Percentiles rank a stretch among this genome's conserved stretches.
These are phyloP conservation scores for Stropharia rugosoannulata DNA, from an alignment of 768 basidiomycete species.

Conservation along the genomic window DNA sequence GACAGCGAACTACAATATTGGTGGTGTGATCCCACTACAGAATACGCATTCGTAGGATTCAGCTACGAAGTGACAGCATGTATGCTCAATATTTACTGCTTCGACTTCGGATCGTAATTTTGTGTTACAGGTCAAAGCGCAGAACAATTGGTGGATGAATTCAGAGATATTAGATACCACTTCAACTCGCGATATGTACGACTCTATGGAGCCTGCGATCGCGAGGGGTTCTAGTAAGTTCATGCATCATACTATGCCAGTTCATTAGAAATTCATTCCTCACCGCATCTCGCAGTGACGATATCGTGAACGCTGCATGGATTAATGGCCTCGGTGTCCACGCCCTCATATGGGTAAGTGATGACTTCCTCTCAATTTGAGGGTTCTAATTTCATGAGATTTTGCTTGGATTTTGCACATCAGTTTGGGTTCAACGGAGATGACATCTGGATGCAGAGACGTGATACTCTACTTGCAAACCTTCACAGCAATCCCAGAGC, in stretches of 20 bases:
- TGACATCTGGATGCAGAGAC: constrained; percentile 44
- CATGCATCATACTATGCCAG: not conserved
- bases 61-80: constrained; percentile 63
- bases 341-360: constrained; percentile 56
- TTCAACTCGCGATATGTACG: constrained; percentile 59
- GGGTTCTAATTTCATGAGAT: not conserved
- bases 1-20: constrained; percentile 31
- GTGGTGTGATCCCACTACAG: constrained; percentile 55
- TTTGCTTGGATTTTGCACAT: not conserved
- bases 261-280: not conserved
- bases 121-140: constrained; percentile 43
- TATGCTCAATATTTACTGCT: constrained; percentile 21
- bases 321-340: constrained; percentile 51
- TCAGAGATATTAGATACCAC: constrained; percentile 46
- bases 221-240: constrained; percentile 33
- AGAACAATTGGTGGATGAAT: constrained; percentile 43
- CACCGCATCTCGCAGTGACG: constrained; percentile 28
- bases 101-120: not conserved
- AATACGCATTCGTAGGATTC: constrained; percentile 67
- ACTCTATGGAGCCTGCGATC: constrained; percentile 36
- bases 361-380: not conserved
- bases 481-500: constrained; percentile 50
- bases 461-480: constrained; percentile 40
- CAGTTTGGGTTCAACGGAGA: constrained; percentile 36
- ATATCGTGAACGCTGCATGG: constrained; percentile 59